Percentiles rank a stretch among this genome's conserved stretches.
Conservation (phyloP, 1,139 yeast species). For the Magnusiomyces tetraspermus region DNA sequence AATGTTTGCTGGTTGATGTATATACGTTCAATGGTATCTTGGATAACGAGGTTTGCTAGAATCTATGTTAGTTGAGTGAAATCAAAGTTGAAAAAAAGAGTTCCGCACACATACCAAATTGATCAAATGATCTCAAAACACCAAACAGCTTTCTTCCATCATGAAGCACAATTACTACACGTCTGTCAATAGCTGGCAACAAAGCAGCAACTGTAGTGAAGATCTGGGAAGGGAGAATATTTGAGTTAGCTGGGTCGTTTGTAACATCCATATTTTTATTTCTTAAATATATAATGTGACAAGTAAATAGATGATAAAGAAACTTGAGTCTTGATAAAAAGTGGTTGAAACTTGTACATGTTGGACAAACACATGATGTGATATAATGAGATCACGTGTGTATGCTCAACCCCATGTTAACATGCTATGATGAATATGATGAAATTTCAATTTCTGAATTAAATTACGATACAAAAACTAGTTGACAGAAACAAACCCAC, state of each 20-base stretch:
- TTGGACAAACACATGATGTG: no score
- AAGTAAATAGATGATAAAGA: no score
- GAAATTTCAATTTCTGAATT: no score
- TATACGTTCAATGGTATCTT: conserved; percentile 82
- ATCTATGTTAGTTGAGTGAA: neutral
- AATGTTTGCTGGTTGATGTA: conserved; percentile 50
- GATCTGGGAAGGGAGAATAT: conserved; percentile 45
- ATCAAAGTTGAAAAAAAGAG: neutral
- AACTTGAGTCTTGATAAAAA: no score
- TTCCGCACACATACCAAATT: conserved; percentile 42
- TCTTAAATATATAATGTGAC: no score
- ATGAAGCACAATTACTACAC: conserved; percentile 73
- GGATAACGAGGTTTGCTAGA: conserved; percentile 74
- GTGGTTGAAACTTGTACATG: no score
- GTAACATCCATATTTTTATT: neutral
- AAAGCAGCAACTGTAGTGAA: conserved; percentile 96
- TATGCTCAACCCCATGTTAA: no score
- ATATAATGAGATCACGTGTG: no score
- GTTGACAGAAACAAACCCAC: neutral
- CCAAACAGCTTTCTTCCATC: conserved; percentile 90
- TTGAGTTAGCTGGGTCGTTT: conserved; percentile 12
- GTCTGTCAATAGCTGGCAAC: conserved; percentile 83
- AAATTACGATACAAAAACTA: neutral
- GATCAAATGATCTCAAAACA: conserved; percentile 89
- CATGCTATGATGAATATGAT: no score